Evolutionary conservation across 2,329 filamentous ascomycete species (phyloP).

Genomic region (Juglanconis oblonga): DNA sequence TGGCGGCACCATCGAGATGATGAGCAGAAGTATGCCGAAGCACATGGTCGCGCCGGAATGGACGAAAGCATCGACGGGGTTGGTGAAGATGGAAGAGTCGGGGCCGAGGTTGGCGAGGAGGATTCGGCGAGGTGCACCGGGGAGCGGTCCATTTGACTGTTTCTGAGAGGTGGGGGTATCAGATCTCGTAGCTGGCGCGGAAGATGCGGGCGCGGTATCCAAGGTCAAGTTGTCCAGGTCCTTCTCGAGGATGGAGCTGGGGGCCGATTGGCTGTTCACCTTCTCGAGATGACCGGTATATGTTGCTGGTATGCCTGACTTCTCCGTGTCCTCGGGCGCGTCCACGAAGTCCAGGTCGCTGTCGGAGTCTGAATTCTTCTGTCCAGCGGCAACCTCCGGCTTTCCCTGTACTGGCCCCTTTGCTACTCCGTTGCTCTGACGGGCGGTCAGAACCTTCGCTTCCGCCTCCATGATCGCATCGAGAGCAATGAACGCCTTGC

Average conservation of each 20-base stretch:
- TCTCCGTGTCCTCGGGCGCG: slow-evolving; percentile 41
- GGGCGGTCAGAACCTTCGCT: slow-evolving; percentile 41
- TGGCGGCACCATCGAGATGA: slow-evolving; percentile 91
- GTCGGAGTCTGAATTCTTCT: slow-evolving; percentile 21
- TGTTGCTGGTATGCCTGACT: slow-evolving; percentile 41
- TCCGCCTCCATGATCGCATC: slow-evolving; percentile 77
- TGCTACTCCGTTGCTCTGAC: slow-evolving; percentile 7
- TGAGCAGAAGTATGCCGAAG: slow-evolving; percentile 78
- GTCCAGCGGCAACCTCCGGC: neutral
- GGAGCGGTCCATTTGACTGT: slow-evolving; percentile 13
- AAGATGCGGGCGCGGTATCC: neutral
- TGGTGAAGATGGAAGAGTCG: slow-evolving; percentile 64
- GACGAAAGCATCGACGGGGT: slow-evolving; percentile 81
- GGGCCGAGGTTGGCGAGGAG: slow-evolving; percentile 36
- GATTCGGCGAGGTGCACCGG: slow-evolving; percentile 28
- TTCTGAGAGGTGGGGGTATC: slow-evolving; percentile 9
- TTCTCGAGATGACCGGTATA: slow-evolving; percentile 45
- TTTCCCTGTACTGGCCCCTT: neutral
- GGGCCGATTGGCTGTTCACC: slow-evolving; percentile 16
- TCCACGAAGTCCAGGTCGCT: slow-evolving; percentile 55
- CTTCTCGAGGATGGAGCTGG: slow-evolving; percentile 15
- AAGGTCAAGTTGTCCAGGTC: slow-evolving; percentile 6
- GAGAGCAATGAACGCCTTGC: slow-evolving; percentile 82
- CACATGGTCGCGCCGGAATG: slow-evolving; percentile 87
- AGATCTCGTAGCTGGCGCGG: slow-evolving; percentile 8